Percentiles rank a stretch among this genome's conserved stretches.
Evolutionary conservation across 2,329 filamentous ascomycete genomes (phyloP).

Genomic region (Boeremia exigua): DNA sequence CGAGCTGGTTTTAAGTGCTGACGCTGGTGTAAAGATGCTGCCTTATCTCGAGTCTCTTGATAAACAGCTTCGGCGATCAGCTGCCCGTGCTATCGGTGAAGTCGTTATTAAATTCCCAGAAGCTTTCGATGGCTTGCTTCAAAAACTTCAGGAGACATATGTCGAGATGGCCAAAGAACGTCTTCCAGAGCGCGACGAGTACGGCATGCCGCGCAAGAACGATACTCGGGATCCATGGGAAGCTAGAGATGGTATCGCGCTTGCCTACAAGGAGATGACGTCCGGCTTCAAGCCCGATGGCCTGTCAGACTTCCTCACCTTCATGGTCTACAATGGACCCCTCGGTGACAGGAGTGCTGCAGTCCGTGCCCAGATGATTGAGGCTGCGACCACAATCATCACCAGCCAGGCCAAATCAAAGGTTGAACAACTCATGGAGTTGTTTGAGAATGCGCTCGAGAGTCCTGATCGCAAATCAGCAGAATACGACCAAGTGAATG

Average conservation of each 20-base stretch:
- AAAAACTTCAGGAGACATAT: conserved; percentile 73
- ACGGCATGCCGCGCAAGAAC: conserved; percentile 90
- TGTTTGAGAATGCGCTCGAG: conserved; percentile 88
- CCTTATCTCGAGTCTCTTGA: conserved; percentile 83
- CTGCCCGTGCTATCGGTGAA: conserved; percentile 81
- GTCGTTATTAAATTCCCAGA: conserved; percentile 67
- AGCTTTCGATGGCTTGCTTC: conserved; percentile 67
- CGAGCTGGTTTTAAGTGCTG: conserved; percentile 71
- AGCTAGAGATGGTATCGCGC: conserved; percentile 83
- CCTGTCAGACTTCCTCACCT: conserved; percentile 79
- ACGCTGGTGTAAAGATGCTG: conserved; percentile 71
- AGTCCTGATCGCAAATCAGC: conserved; percentile 81
- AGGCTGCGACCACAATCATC: conserved; percentile 83
- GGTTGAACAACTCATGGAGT: conserved; percentile 88
- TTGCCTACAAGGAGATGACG: conserved; percentile 84
- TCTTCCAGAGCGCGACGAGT: conserved; percentile 84
- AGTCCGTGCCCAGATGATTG: conserved; percentile 89
- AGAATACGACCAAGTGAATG: conserved; percentile 87
- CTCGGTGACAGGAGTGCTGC: conserved; percentile 79
- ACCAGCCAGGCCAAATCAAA: conserved; percentile 79
- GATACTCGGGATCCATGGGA: conserved; percentile 92
- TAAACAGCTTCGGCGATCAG: conserved; percentile 79
- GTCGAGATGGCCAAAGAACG: conserved; percentile 80
- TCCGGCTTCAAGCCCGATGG: conserved; percentile 70
- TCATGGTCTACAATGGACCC: conserved; percentile 84